These are phyloP conservation scores for Penicillium rolfsii DNA, from an alignment of 2,329 filamentous ascomycete species.

Conservation along the genomic window DNA sequence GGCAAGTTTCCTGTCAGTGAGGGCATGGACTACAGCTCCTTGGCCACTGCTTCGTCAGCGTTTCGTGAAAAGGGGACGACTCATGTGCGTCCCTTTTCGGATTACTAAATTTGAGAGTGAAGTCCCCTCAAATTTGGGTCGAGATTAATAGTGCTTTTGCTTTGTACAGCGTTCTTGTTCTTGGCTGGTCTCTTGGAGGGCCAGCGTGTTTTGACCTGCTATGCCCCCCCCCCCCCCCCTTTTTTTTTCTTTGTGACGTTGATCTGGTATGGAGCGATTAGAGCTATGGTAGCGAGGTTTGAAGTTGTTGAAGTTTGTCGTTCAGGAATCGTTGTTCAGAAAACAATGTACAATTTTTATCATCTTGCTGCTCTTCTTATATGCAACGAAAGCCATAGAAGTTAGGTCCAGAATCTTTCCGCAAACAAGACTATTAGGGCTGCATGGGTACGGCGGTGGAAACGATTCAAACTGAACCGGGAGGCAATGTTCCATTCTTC, in stretches of 20 bases:
- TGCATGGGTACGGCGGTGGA: too few species aligned
- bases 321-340: too few species aligned
- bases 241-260: too few species aligned
- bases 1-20: slow-evolving; percentile 41
- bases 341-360: neutral
- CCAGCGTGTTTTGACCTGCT: too few species aligned
- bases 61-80: slow-evolving; percentile 32
- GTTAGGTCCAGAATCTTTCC: neutral
- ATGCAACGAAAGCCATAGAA: neutral
- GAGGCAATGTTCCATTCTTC: too few species aligned
- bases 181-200: neutral
- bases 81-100: slow-evolving; percentile 38
- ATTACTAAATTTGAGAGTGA: slow-evolving; percentile 20
- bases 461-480: too few species aligned
- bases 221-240: too few species aligned
- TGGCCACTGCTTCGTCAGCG: slow-evolving; percentile 31
- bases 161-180: neutral
- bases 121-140: too few species aligned
- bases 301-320: neutral
- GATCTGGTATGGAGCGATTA: neutral
- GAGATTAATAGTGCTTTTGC: too few species aligned
- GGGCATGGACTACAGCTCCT: slow-evolving; percentile 28
- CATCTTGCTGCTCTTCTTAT: neutral
- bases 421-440: too few species aligned
- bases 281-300: neutral